Conservation (phyloP, 2,329 filamentous ascomycete species). For the Xylariaceae sp. region DNA sequence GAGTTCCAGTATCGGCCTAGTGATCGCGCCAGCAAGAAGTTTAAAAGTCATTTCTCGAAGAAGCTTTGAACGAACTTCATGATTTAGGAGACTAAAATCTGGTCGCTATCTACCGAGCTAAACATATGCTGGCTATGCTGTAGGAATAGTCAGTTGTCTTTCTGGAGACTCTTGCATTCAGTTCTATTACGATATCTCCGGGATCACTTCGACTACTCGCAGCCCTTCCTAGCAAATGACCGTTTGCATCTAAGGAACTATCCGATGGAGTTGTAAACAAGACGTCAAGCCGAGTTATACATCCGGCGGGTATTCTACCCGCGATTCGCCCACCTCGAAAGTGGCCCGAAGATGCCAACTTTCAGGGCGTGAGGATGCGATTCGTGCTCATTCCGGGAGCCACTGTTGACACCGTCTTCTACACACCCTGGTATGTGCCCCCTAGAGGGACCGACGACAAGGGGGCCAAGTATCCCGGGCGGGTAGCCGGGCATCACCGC, state of each 20-base stretch:
- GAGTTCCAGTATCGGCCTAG: slow-evolving; percentile 78
- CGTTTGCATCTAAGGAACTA: not conserved
- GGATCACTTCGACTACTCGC: too few species aligned
- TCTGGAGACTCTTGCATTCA: not conserved
- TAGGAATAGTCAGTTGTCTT: not conserved
- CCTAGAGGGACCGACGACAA: not conserved
- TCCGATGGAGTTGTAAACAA: not conserved
- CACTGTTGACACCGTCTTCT: not conserved
- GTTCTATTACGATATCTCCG: not conserved
- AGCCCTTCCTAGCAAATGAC: not conserved
- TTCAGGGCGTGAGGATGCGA: not conserved
- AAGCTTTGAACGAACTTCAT: slow-evolving; percentile 47
- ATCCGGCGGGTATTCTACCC: not conserved
- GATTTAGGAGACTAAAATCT: not conserved
- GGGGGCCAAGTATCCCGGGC: not conserved
- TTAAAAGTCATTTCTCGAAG: slow-evolving; percentile 75
- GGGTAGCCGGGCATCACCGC: not conserved
- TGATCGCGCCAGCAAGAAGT: slow-evolving; percentile 85
- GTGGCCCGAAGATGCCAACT: not conserved
- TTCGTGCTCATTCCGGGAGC: not conserved
- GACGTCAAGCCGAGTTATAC: not conserved
- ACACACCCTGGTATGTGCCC: not conserved
- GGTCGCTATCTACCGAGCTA: not conserved
- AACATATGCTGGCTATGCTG: not conserved
- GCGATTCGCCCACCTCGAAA: not conserved